Evolutionary conservation across 2,329 filamentous ascomycete genomes (phyloP).

Genomic region (Aspergillus nomiae): DNA sequence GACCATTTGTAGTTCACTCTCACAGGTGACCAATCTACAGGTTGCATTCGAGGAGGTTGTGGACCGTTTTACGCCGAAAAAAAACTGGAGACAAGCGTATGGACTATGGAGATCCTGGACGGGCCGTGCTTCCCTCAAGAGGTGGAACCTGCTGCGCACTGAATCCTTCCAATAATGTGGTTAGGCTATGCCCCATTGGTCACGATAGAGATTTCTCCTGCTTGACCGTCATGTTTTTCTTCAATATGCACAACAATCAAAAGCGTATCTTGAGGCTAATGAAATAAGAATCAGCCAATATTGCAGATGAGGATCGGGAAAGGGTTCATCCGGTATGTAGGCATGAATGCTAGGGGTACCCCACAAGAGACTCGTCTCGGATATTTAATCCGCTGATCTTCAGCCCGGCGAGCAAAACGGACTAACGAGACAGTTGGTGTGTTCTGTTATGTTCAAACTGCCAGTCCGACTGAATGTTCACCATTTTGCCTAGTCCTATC

Average conservation of each 20-base stretch:
- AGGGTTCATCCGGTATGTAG: neutral
- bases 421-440: too few relatives aligned
- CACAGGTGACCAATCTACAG: neutral
- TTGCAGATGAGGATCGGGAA: neutral
- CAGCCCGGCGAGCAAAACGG: neutral
- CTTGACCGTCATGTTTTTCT: neutral
- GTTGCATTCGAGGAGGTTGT: constrained; percentile 3
- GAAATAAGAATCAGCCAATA: neutral
- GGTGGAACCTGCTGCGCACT: neutral
- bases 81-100: neutral
- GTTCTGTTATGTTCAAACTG: too few relatives aligned
- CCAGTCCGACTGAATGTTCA: neutral
- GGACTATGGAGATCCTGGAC: neutral
- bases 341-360: neutral
- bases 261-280: neutral
- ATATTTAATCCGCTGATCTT: neutral
- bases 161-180: neutral
- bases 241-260: neutral
- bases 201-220: neutral
- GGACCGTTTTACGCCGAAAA: constrained; percentile 1
- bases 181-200: neutral
- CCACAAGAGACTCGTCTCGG: neutral
- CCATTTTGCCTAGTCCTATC: neutral
- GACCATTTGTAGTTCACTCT: neutral
- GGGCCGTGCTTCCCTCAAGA: neutral